Base-by-base conservation (phyloP, 371 early-diverging fungal genomes). In the Batkoa obscura region DNA sequence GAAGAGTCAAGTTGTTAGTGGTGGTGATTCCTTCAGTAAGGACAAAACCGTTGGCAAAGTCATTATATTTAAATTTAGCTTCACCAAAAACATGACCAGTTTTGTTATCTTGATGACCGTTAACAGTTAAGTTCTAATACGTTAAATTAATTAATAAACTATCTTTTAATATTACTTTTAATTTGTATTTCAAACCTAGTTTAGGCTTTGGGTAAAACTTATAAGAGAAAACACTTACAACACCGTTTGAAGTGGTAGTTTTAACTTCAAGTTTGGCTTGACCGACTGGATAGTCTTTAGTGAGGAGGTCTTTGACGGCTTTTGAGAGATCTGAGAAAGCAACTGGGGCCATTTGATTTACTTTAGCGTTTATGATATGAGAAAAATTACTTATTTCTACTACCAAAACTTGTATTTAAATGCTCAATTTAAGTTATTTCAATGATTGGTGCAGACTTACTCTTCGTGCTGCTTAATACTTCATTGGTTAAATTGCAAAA, bases 11-110 rank as follows among this genome's bases (percentile, higher is more conserved):
- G 59, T 86, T 77, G 79, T 94, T 94, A 71, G 73, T 73, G 63
- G 95, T 90, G 68, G 88, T 90, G 94, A 94, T 92, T 59, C 86
- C 76, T 72, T 90, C 89, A 64, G 96, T 94, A 73, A 92, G 76
- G 61, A 90, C 81, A 42, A 93, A 69, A 66, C 94, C 94, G 63
- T 83, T 85, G 66, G 81, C 69, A 76, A 83, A 87, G 78, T 94
- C 89, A 59, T 79, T 68, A 66, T 89, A 94, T 81, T 95, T 97
- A 73, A 84, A 82, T 81, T 92, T 91, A 66, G 94, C 75, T 67
- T 97, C 95, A 71, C 88, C 88, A 64, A 80, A 78, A 65, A 97
- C 94, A 71, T 74, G 76, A 57, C 93, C 92, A 56, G 87, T 74
- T 81, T 92, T 92, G 78, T 80, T 79, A 74, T 94, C 93, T 75